Percentiles rank a stretch among this genome's conserved stretches.
These are phyloP conservation scores for Cryphonectria parasitica DNA, from an alignment of 2,329 filamentous ascomycete species.

Conservation along the genomic window DNA sequence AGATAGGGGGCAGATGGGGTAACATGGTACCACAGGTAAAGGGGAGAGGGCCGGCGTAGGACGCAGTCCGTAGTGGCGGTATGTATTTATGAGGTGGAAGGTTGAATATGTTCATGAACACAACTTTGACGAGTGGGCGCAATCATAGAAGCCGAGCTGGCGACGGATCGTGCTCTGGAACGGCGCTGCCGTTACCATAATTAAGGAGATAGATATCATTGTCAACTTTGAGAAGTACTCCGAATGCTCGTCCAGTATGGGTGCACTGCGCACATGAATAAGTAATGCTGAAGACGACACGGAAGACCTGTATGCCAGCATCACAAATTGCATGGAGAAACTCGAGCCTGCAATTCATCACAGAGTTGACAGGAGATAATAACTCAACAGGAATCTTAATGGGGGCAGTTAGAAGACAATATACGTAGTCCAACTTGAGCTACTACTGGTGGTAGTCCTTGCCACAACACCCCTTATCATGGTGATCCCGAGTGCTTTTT, in stretches of 20 bases:
- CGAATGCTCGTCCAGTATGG: not conserved
- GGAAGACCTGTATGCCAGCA: too few relatives aligned
- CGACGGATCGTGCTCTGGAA: not conserved
- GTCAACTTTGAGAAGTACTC: not conserved
- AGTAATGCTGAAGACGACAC: not conserved
- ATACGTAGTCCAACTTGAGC: not conserved
- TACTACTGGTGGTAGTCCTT: not conserved
- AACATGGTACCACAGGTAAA: not conserved
- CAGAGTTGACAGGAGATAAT: not conserved
- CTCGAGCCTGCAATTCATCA: not conserved
- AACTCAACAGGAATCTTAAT: too few relatives aligned
- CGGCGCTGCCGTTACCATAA: too few relatives aligned
- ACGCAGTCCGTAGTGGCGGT: constrained; percentile 8
- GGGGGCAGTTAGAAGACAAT: not conserved
- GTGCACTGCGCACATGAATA: not conserved
- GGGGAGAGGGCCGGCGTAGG: not conserved
- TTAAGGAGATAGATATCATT: not conserved
- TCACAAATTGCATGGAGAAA: too few relatives aligned
- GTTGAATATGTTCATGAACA: not conserved
- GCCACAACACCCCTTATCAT: not conserved
- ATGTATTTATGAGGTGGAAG: constrained; percentile 9
- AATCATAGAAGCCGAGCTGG: not conserved
- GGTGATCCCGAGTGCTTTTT: not conserved
- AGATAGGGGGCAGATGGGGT: constrained; percentile 14
- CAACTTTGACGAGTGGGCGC: not conserved